Evolutionary conservation across 179 eudicot species (phyloP), one percentile per base, ranked within the genome.

Genomic region (Heliamphora pulchella): DNA sequence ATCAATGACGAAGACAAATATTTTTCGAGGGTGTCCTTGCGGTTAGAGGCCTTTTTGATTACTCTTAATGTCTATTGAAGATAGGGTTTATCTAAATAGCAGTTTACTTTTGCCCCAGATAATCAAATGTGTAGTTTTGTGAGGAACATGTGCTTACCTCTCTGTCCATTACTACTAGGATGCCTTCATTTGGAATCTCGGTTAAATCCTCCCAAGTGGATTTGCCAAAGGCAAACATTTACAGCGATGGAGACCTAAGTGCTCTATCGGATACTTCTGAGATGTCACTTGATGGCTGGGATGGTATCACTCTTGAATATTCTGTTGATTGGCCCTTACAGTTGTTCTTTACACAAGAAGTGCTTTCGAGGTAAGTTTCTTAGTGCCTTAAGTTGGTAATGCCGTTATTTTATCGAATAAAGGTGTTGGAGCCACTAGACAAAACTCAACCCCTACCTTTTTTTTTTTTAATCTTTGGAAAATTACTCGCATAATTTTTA

Each of bases 271-370:
- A 83, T 81, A 72, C 86, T 80, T 72, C 87, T 31, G 97, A 92
- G 81, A 83, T 84, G 82, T 88, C 89, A 62, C 83, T 89, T 82
- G 97, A 94, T 91, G 98, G 98, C 77, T 96, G 99, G 99, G 97
- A 92, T 91, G 94, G 94, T 41, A 91, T 96, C 76, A 83, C 96
- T 78, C 97, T 96, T 82, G 97, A 92, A 85, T 96, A 96, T 88
- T 90, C 97, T 69, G 86, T 96, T 81, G 94, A 96, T 79, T 96
- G 98, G 99, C 99, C 99, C 73, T 84, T 94, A 75, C 97, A 96
- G 70, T 81, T 96, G 84, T 96, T 96, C 84, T 91, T 96, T 84
- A 88, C 98, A 31, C 98, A 89, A 81, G 99, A 96, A 83, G 96
- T 96, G 77, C 94, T 96, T 79, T 90, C 97, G 43, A 92, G 91